Evolutionary conservation across 805 yeast species (phyloP), one percentile per base, ranked within the genome.

Genomic region (Metschnikowia corniflorae): DNA sequence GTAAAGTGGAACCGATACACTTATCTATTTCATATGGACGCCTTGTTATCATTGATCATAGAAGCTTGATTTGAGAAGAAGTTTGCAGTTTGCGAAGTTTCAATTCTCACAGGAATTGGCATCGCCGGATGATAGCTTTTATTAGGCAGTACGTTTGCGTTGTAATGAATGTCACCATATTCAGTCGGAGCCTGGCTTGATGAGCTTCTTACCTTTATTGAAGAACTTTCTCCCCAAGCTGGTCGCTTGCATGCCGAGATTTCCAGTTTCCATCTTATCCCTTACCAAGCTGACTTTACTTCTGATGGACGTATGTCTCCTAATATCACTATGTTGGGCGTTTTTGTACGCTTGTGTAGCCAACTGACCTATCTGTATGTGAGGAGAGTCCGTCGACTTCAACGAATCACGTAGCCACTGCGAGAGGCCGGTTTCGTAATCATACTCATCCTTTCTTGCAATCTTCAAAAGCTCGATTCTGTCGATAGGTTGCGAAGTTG

Each of bases 331-430:
- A 48, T 75, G 76, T 6, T 75, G 67, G 1, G 85, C 83, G 49
- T 80, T 78, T 25, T 76, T 78, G 54, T 80, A 81, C 2, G 86
- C 87, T 37, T 73, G 77, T 20, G 73, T 63, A 2, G 82, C 88
- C 43, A 78, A 72, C 14, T 67, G 68, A 0, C 80, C 79, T 33
- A 73, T 63, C 40, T 59, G 72, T 18, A 66, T 67, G 39, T 48
- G 60, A n/a, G 63, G 53, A 7, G 60, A 47, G 21, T 47, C 51
- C 31, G 57, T 61, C 1, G 61, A 58, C 53, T 45, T 70, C 57
- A 64, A 65, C 47, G 69, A 63, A 57, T 53, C 77, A 54, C 49
- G 55, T 53, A 79, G 62, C 82, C 85, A 82, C 2, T 67, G 61
- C 16, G 68, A 68, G n/a, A 82, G 56, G 1, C 86, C 86, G 0